Percentiles rank a stretch among this genome's conserved stretches.
Conservation (phyloP, 1,284 basidiomycete genomes). For the Ustilago tritici region DNA sequence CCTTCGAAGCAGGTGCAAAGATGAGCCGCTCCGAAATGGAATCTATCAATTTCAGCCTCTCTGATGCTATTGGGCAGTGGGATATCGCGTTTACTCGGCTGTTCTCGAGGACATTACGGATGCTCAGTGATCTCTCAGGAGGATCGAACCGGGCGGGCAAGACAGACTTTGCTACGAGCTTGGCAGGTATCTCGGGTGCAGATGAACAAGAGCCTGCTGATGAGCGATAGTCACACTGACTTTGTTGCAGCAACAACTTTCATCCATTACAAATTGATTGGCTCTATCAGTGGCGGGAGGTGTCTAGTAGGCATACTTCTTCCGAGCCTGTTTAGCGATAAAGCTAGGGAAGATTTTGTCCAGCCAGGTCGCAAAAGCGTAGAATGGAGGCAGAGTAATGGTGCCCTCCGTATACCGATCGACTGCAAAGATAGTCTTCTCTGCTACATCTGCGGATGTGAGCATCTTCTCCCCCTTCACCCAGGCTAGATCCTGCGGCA, state of each 20-base stretch:
- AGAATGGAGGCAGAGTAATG: slow-evolving; percentile 48
- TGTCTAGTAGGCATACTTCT: slow-evolving; percentile 46
- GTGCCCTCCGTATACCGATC: slow-evolving; percentile 49
- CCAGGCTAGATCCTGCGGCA: slow-evolving; percentile 49
- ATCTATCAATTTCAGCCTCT: slow-evolving; percentile 36
- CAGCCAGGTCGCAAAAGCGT: slow-evolving; percentile 45
- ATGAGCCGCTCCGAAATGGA: slow-evolving; percentile 45
- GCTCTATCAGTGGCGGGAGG: neutral
- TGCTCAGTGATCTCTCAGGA: slow-evolving; percentile 48
- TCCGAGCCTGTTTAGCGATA: slow-evolving; percentile 29
- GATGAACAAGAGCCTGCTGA: slow-evolving; percentile 30
- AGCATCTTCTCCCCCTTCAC: slow-evolving; percentile 55
- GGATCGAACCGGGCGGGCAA: slow-evolving; percentile 12
- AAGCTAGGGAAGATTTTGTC: slow-evolving; percentile 41
- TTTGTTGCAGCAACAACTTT: neutral
- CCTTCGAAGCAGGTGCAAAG: slow-evolving; percentile 18
- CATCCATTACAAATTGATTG: neutral
- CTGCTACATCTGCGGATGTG: slow-evolving; percentile 42
- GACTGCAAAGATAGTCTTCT: slow-evolving; percentile 50
- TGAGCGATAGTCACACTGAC: slow-evolving; percentile 9
- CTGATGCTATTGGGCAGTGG: slow-evolving; percentile 47
- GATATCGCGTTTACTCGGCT: slow-evolving; percentile 50
- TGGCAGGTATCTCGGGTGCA: slow-evolving; percentile 29
- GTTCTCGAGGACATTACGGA: slow-evolving; percentile 46
- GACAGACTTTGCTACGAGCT: slow-evolving; percentile 20